Evolutionary conservation across 108 stramenopile genomes (phyloP), one percentile per base, ranked within the genome.

Genomic region (Skeletonema tropicum): DNA sequence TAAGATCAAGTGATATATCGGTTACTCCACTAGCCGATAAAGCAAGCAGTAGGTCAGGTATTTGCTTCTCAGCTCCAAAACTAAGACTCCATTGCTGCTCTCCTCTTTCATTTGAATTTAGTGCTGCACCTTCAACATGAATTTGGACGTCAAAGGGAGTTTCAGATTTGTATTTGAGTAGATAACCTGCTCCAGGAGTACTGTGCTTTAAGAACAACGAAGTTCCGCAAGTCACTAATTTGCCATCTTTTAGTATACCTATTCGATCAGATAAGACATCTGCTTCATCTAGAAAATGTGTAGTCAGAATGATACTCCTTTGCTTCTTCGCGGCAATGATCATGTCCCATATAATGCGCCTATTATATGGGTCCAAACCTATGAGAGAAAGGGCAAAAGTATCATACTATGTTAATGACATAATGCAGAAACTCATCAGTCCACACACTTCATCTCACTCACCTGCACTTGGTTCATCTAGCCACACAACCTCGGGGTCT

Each of bases 141-240:
- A 35, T 12, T 8, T 33, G 25, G 15, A 81, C 36, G 14, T 68
- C 45, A n/a, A 75, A 36, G 8, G 35, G 11, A 14, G 29, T 19
- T 25, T 25, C 14, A 9, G 63, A 58, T 21, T 82, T 76, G 65
- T 68, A 82, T 21, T 19, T 64, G 13, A 91, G 19, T 12, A 68
- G 61, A 62, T 90, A 95, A 19, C 94, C 94, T 0, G 91, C 93
- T 66, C 84, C 91, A 63, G 64, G 52, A 31, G 23, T 15, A 30
- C n/a, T 29, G 26, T 80, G 88, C 85, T 96, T 94, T 10, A 94
- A 74, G 57, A 94, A 96, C 31, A 94, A 45, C 12, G 90, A 78
- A 32, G 74, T 78, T 12, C 95, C 95, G 60, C 70, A 45, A 61
- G 88, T 89, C 35, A 68, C 81, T 30, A 92, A 57, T 49, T 69